Conservation (phyloP, 1,139 yeast species). For the Taphrina wiesneri region DNA sequence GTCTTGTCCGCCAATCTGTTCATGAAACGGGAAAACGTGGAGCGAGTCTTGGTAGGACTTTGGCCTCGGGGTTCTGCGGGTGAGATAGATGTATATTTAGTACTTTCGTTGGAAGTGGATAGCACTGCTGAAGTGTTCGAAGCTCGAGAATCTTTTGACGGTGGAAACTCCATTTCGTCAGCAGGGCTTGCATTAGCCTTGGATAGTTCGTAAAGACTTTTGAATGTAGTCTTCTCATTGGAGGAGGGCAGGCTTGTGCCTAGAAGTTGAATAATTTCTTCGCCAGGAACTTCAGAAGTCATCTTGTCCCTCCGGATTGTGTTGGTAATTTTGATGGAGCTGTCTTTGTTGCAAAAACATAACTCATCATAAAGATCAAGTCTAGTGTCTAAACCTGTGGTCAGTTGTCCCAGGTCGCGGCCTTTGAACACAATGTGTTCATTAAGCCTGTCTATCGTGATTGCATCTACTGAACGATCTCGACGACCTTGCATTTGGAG, state of each 20-base stretch:
- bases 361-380: slow-evolving; percentile 25
- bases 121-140: neutral
- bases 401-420: neutral
- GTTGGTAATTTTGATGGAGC: neutral
- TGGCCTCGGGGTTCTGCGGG: neutral
- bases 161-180: neutral
- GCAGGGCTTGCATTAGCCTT: neutral
- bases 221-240: slow-evolving; percentile 4
- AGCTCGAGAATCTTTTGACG: neutral
- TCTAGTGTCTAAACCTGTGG: slow-evolving; percentile 13
- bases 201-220: slow-evolving; percentile 17
- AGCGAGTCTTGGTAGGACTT: slow-evolving; percentile 4
- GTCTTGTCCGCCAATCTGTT: slow-evolving; percentile 2
- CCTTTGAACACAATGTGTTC: slow-evolving; percentile 28
- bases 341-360: slow-evolving; percentile 4
- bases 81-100: neutral
- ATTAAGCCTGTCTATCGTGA: slow-evolving; percentile 59
- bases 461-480: slow-evolving; percentile 77
- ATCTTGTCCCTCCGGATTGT: neutral
- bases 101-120: neutral
- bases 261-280: slow-evolving; percentile 13
- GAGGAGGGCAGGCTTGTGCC: slow-evolving; percentile 30
- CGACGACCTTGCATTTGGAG: slow-evolving; percentile 97
- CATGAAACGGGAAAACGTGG: slow-evolving; percentile 5
- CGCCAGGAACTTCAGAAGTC: slow-evolving; percentile 7